Percentiles rank a stretch among this genome's conserved stretches.
Conservation (phyloP, 192 early-diverging fungal species). For the Chytriomyces sp. region DNA sequence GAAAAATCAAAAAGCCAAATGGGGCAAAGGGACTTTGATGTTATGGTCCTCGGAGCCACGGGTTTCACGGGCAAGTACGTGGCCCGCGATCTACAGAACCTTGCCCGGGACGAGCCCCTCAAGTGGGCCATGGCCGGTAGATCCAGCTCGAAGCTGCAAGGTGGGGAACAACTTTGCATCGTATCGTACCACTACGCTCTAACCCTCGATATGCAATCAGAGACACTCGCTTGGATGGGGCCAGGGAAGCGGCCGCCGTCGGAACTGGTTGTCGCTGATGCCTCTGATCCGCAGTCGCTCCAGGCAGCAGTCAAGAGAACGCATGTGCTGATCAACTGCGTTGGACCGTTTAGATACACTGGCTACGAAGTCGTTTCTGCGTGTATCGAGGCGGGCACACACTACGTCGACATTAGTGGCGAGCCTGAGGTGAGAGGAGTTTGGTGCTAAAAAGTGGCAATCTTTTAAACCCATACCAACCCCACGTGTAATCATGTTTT, state of each 20-base stretch:
- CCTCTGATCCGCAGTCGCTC: constrained; percentile 28
- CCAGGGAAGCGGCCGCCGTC: background rate
- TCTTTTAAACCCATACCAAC: constrained; percentile 46
- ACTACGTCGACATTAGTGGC: constrained; percentile 69
- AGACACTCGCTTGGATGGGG: constrained; percentile 14
- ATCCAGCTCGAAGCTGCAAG: constrained; percentile 46
- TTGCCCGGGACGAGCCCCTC: constrained; percentile 25
- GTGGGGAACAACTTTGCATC: background rate
- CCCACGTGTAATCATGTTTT: constrained; percentile 45
- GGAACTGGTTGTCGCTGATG: constrained; percentile 55
- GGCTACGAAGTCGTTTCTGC: constrained; percentile 68
- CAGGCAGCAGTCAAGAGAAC: background rate
- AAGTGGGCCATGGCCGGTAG: constrained; percentile 51
- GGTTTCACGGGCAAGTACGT: constrained; percentile 63
- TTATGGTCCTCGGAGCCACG: constrained; percentile 65
- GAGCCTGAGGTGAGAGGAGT: background rate
- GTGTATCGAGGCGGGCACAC: constrained; percentile 57
- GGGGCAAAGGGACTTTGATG: constrained; percentile 40
- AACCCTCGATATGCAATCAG: background rate
- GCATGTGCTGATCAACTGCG: constrained; percentile 60
- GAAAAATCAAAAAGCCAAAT: background rate
- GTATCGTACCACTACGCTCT: background rate
- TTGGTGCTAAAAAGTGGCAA: constrained; percentile 44
- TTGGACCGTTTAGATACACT: constrained; percentile 71
- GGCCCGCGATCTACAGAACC: constrained; percentile 14